Evolutionary conservation across 441 rosid species (phyloP), one percentile per base, ranked within the genome.

Genomic region (Eruca vesicaria): DNA sequence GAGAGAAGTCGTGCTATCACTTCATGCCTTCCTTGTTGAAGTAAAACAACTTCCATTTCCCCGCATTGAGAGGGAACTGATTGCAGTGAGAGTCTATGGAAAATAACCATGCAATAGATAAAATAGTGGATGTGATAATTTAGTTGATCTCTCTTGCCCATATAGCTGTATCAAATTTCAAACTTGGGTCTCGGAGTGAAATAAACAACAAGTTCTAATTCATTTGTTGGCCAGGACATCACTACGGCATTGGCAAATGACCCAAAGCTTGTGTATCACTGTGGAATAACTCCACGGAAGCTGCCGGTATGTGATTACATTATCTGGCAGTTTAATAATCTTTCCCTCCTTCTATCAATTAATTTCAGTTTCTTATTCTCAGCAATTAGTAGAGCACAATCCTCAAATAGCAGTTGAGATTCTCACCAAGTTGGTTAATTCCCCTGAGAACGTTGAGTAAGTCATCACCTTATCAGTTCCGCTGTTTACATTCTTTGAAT

Each of bases 331-430:
- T 26, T 45, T 29, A 38, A 9, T 50, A 63, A 48, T 50, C 66
- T 18, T 33, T 9, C 5, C 50, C 21, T 59, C n/a, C 62, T 79
- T 74, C 67, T 78, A 52, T 64, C 66, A 28, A 74, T 36, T 66
- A 18, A 38, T 66, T 38, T 55, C n/a, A 11, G 64, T 74, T 9
- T 80, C 56, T 75, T 82, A 71, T 75, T 73, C 53, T 78, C 85
- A 96, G 99, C 98, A 91, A 77, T 84, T 93, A 84, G 99, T 96
- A 80, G 98, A 96, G 77, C 89, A 90, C 84, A 96, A 96, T 85
- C 97, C 97, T 45, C 86, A 90, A 21, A 90, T 93, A 82, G 97
- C 97, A 32, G 96, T 93, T 73, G 99, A 93, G 68, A 97, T 91
- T 72, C 91, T 96, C 74, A 93, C 92, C 6, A 91, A 90, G 86